Evolutionary conservation across 2,329 filamentous ascomycete genomes (phyloP).

Genomic region (Colletotrichum eremochloae): DNA sequence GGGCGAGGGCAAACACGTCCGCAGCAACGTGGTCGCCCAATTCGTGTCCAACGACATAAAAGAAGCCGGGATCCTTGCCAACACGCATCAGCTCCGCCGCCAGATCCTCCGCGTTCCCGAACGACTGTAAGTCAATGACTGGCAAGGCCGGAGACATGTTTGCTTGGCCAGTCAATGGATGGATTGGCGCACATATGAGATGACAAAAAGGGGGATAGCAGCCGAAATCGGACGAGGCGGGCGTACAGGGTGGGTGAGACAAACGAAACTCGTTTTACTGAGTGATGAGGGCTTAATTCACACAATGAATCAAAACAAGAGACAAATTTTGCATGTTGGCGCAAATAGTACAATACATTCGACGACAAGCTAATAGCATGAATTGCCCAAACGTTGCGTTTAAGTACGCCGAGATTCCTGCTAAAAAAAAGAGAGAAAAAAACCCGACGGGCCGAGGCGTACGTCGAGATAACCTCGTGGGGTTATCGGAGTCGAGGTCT

Average conservation of each 20-base stretch:
- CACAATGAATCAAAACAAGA: not conserved
- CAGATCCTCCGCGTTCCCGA: slow-evolving; percentile 26
- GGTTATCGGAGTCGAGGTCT: not conserved
- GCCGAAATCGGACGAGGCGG: not conserved
- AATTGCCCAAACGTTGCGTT: not conserved
- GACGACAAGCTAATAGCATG: not conserved
- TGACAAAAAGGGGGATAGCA: not conserved
- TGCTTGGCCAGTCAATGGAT: not conserved
- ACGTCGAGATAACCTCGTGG: slow-evolving; percentile 10
- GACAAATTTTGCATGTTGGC: not conserved
- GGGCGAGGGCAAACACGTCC: slow-evolving; percentile 35
- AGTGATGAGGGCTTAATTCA: not conserved
- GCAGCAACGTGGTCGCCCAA: slow-evolving; percentile 38
- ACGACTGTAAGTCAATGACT: slow-evolving; percentile 34
- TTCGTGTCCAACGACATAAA: slow-evolving; percentile 41
- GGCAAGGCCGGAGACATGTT: slow-evolving; percentile 35
- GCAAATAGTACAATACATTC: not conserved
- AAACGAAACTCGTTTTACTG: not conserved
- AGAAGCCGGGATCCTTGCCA: slow-evolving; percentile 42
- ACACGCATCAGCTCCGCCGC: slow-evolving; percentile 41
- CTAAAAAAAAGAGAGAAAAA: not conserved
- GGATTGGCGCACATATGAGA: not conserved
- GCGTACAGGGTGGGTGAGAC: not conserved
- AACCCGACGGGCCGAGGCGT: not conserved
- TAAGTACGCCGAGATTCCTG: not conserved